A percentile compares a stretch with the other conserved stretches of the same genome.
phyloP scores from a whole-genome alignment of 1,284 basidiomycete species.

The Anthracocystis panici-leucophaei region DNA sequence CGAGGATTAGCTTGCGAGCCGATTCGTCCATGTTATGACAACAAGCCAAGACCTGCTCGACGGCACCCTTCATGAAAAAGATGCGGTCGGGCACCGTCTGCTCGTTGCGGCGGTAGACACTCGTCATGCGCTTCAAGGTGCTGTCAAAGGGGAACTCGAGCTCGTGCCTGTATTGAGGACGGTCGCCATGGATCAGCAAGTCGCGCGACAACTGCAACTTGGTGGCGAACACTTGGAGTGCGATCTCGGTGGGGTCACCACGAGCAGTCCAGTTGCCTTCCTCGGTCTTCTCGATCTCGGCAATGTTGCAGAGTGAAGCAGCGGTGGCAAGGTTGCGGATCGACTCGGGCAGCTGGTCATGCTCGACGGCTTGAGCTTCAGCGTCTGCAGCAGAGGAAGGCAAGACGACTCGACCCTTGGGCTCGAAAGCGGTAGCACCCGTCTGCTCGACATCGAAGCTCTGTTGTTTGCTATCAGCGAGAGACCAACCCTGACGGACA shows the following conservation, averaged over 20 bases:
- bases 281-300: conserved; percentile 48
- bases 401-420: conserved; percentile 42
- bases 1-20: conserved; percentile 43
- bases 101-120: conserved; percentile 39
- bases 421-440: conserved; percentile 55
- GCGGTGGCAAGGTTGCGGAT: conserved; percentile 50
- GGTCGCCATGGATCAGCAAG: conserved; percentile 29
- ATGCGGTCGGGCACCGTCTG: conserved; percentile 17
- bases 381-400: conserved; percentile 9
- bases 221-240: conserved; percentile 57
- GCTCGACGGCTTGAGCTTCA: conserved; percentile 21
- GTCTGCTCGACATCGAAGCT: conserved; percentile 55
- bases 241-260: conserved; percentile 64
- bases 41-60: conserved; percentile 59
- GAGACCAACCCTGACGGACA: conserved; percentile 56
- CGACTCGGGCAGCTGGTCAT: conserved; percentile 27
- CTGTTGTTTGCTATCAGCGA: conserved; percentile 24
- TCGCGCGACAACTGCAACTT: conserved; percentile 51
- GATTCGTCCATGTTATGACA: conserved; percentile 51
- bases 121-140: conserved; percentile 63
- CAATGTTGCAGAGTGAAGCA: conserved; percentile 64
- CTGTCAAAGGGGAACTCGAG: conserved; percentile 63
- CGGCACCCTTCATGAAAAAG: conserved; percentile 64
- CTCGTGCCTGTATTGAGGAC: conserved; percentile 38
- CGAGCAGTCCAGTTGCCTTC: conserved; percentile 50